Evolutionary conservation across 306 rosid species (phyloP).

Genomic region (Medicago ruthenica): DNA sequence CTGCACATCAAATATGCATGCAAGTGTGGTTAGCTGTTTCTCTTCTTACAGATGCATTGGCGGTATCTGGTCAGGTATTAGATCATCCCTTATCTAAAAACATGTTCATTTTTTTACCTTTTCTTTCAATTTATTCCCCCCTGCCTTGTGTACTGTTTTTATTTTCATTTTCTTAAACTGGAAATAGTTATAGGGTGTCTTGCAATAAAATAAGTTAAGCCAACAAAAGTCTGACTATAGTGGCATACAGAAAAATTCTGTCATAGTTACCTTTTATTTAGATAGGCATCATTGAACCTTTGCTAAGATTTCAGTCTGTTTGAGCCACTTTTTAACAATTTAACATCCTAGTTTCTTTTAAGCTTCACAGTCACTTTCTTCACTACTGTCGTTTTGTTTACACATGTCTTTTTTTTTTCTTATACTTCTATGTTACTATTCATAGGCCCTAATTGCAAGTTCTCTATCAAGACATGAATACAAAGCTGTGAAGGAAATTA

Average conservation of each 20-base stretch:
- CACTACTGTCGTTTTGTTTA: constrained; percentile 1
- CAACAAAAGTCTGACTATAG: constrained; percentile 27
- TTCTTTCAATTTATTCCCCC: constrained; percentile 12
- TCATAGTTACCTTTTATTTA: constrained; percentile 7
- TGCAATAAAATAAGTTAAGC: constrained; percentile 33
- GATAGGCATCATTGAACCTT: constrained; percentile 22
- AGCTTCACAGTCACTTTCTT: constrained; percentile 18
- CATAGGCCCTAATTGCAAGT: constrained; percentile 90
- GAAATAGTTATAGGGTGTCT: constrained; percentile 31
- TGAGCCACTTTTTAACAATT: constrained; percentile 16
- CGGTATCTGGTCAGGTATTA: constrained; percentile 84
- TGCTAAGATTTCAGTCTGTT: constrained; percentile 32
- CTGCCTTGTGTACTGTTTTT: constrained; percentile 9
- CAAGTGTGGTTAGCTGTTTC: constrained; percentile 99
- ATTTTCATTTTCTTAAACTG: constrained; percentile 16
- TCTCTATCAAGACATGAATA: constrained; percentile 81
- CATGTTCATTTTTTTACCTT: constrained; percentile 26
- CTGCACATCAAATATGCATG: constrained; percentile 97
- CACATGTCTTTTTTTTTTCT: constrained; percentile 34
- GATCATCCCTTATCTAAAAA: constrained; percentile 27
- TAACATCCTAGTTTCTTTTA: background rate
- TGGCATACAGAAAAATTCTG: constrained; percentile 34
- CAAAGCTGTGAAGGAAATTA: constrained; percentile 71
- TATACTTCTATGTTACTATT: constrained; percentile 33
- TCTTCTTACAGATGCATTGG: constrained; percentile 90